Percentiles rank a stretch among this genome's conserved stretches.
Evolutionary conservation across 371 early-diverging fungal genomes (phyloP).

Genomic region (Mucor indicus): DNA sequence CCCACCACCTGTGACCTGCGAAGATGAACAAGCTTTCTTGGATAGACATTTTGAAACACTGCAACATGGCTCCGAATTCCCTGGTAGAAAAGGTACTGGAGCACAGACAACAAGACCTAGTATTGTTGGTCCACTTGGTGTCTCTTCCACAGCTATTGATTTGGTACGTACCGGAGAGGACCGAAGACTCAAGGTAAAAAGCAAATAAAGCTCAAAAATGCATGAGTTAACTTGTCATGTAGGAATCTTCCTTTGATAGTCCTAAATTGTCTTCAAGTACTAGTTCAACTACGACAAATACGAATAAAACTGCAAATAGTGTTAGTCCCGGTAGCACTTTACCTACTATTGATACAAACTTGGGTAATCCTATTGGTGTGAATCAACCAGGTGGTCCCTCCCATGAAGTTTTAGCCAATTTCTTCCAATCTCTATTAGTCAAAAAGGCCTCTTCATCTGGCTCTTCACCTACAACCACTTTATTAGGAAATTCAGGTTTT

Average conservation of each 20-base stretch:
- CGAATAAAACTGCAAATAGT: not conserved
- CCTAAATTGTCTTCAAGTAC: not conserved
- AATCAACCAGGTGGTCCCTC: conserved; percentile 27
- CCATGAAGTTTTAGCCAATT: conserved; percentile 82
- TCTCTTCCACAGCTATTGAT: conserved; percentile 12
- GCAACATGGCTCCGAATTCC: conserved; percentile 39
- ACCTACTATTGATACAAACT: conserved; percentile 1
- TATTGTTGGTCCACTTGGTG: conserved; percentile 31
- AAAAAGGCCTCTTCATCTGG: conserved; percentile 50
- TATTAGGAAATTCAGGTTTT: conserved; percentile 8
- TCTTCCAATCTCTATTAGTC: conserved; percentile 81
- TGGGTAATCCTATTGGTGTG: too few relatives aligned
- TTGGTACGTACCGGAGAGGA: conserved; percentile 8
- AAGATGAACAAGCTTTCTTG: conserved; percentile 84
- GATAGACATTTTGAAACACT: conserved; percentile 72
- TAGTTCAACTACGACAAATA: not conserved
- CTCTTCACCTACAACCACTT: conserved; percentile 14
- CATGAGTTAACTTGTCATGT: too few relatives aligned
- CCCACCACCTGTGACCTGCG: conserved; percentile 55
- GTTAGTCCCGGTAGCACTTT: not conserved
- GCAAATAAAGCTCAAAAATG: not conserved
- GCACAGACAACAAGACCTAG: conserved; percentile 25
- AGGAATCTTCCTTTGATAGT: too few relatives aligned
- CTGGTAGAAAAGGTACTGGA: conserved; percentile 28
- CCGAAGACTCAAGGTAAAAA: conserved; percentile 8